phyloP scores from a whole-genome alignment of 805 yeast genomes.

The Saccharomycopsis sp. region DNA sequence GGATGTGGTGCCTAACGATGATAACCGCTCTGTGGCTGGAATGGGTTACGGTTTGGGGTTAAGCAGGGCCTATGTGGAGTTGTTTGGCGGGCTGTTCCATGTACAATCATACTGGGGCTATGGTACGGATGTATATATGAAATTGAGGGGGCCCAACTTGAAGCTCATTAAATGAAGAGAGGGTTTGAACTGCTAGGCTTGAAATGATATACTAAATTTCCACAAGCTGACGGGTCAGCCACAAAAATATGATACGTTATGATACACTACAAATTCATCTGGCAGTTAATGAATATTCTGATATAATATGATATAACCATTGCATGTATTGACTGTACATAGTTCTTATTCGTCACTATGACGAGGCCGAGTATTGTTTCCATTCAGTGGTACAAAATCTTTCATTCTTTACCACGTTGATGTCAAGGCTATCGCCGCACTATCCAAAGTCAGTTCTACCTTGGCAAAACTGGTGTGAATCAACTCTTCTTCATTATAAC shows the following conservation, averaged over 20 bases:
- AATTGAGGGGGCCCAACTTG: slow-evolving; percentile 29
- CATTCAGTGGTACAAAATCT: background rate
- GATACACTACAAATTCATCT: too few relatives aligned
- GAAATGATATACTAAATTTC: too few relatives aligned
- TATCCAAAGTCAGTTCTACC: slow-evolving; percentile 12
- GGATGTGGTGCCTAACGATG: slow-evolving; percentile 33
- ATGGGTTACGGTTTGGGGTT: slow-evolving; percentile 95
- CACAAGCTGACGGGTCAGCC: too few relatives aligned
- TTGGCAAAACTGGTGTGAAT: slow-evolving; percentile 7
- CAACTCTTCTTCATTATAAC: slow-evolving; percentile 3
- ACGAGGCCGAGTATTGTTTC: too few relatives aligned
- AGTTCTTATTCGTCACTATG: background rate
- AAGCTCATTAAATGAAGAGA: background rate
- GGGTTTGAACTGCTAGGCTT: too few relatives aligned
- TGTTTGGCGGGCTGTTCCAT: slow-evolving; percentile 64
- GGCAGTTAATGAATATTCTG: background rate
- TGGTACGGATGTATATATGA: slow-evolving; percentile 74
- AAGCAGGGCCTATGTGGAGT: slow-evolving; percentile 65
- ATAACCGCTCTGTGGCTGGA: slow-evolving; percentile 62
- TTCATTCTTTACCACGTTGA: slow-evolving; percentile 21
- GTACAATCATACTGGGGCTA: slow-evolving; percentile 66
- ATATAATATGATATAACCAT: background rate
- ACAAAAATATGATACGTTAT: too few relatives aligned
- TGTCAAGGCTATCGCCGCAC: slow-evolving; percentile 18
- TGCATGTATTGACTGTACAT: too few relatives aligned